These are phyloP conservation scores for Dendrobium huoshanense DNA, from an alignment of 106 monocot genomes.

Conservation along the genomic window DNA sequence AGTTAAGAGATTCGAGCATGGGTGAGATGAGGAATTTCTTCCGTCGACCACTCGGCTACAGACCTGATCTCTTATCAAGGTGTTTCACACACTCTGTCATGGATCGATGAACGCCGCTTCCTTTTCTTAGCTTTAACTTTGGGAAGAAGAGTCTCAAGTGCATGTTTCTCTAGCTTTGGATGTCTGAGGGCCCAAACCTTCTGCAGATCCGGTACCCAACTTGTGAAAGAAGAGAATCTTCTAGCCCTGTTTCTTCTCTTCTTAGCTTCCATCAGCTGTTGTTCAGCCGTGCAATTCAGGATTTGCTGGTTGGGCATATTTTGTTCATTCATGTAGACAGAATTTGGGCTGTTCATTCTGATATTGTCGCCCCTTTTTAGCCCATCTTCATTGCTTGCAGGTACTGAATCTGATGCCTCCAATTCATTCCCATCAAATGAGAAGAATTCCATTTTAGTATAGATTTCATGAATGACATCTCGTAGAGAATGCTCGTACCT, in stretches of 20 bases:
- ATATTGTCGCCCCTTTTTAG: slow-evolving; percentile 10
- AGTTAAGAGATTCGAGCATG: no score
- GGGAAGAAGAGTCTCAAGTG: not conserved
- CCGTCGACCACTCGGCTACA: no score
- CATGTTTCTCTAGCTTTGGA: slow-evolving; percentile 17
- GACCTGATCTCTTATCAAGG: slow-evolving; percentile 20
- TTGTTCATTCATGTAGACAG: slow-evolving; percentile 1
- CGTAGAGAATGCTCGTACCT: slow-evolving; percentile 54
- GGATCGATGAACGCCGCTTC: slow-evolving; percentile 20
- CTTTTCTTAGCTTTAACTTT: slow-evolving; percentile 23
- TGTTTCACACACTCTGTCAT: slow-evolving; percentile 75
- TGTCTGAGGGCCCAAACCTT: slow-evolving; percentile 78
- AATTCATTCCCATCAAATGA: slow-evolving; percentile 46
- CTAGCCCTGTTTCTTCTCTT: slow-evolving; percentile 64
- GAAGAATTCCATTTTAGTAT: slow-evolving; percentile 70
- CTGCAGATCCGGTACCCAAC: slow-evolving; percentile 65
- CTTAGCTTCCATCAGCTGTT: slow-evolving; percentile 36
- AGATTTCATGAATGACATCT: slow-evolving; percentile 62
- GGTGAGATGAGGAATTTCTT: no score
- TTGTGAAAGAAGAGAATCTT: slow-evolving; percentile 60
- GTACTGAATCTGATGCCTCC: slow-evolving; percentile 35
- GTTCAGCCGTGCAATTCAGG: slow-evolving; percentile 10
- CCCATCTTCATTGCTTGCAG: slow-evolving; percentile 41
- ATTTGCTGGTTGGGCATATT: not conserved
- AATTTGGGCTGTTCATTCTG: not conserved